Base-by-base conservation (phyloP, 23 red algal species). In the Gracilariopsis chorda region DNA sequence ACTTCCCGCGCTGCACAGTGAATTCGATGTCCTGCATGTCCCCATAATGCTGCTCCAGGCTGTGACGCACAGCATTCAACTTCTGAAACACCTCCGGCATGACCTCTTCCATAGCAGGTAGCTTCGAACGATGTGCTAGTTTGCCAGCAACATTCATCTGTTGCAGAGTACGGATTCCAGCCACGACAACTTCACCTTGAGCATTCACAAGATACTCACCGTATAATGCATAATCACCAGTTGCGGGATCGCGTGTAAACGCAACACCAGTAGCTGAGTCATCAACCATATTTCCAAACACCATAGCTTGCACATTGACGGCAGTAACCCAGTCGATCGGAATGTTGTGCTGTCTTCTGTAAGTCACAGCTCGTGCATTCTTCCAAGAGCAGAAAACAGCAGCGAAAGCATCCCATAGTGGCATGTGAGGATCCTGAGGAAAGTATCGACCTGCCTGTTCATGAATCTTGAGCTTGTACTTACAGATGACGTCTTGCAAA, bases 1-100 rank as follows among this genome's bases (percentile, higher is more conserved):
- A 82, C 48, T 76, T 90, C 20, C 86, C 86, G 0, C 64, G 57
- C 32, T 90, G 69, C 17, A 90, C 60, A 57, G 86, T 90, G 23
- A 90, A 90, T 25, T 90, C 86, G 19, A 90, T 90, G 48, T 90
- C 86, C 86, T 90, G 86, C 71, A 90, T 78, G 20, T 90, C 77
- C 20, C 67, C 35, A 70, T 70, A 90, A 23, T 81, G 75, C 45
- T 76, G 39, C 71, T 90, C 86, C 58, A 90, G 65, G 37, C 41
- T 90, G 25, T 90, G 58, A 17, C 86, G 57, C 47, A 90, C 68
- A 36, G 40, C 75, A 33, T 70, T 80, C 69, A 90, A 64, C 42
- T 90, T 53, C 32, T 90, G 40, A 37, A 81, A 90, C 14, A 74
- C 34, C 17, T 52, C 58, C 9, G 82, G 82, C 82, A 87, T 87